Percentiles rank a stretch among this genome's conserved stretches.
Evolutionary conservation across 192 early-diverging fungal species (phyloP).

Genomic region (Coemansia sp.): DNA sequence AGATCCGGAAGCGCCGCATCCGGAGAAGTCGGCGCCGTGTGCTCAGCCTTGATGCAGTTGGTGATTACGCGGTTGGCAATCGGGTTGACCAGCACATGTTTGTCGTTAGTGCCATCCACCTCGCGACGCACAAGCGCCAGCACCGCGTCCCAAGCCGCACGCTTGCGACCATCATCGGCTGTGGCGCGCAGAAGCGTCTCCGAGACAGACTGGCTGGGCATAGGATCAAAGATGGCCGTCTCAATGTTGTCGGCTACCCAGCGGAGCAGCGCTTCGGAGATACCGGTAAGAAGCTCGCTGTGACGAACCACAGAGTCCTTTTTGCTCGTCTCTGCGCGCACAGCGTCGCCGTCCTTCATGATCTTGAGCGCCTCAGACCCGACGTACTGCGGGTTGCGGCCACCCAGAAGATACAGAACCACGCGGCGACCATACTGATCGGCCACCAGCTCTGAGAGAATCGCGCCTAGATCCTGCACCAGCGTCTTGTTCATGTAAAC

Average conservation of each 20-base stretch:
- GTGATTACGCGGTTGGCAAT: slow-evolving; percentile 48
- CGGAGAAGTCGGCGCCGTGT: slow-evolving; percentile 15
- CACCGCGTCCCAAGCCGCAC: slow-evolving; percentile 27
- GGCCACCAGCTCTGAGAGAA: slow-evolving; percentile 59
- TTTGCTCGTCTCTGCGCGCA: slow-evolving; percentile 79
- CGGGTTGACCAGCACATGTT: slow-evolving; percentile 37
- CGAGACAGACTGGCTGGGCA: slow-evolving; percentile 70
- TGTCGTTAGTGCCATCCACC: slow-evolving; percentile 5
- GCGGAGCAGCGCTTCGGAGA: slow-evolving; percentile 64
- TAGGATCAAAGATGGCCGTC: slow-evolving; percentile 64
- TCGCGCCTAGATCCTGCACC: slow-evolving; percentile 57
- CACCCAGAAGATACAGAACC: slow-evolving; percentile 78
- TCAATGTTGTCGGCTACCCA: slow-evolving; percentile 58
- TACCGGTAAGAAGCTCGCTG: slow-evolving; percentile 67
- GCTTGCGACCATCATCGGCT: slow-evolving; percentile 48
- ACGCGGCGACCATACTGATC: slow-evolving; percentile 81
- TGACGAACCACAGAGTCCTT: slow-evolving; percentile 75
- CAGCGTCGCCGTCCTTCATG: slow-evolving; percentile 67
- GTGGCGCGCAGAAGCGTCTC: slow-evolving; percentile 65
- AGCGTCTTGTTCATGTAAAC: slow-evolving; percentile 79
- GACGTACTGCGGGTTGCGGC: slow-evolving; percentile 75
- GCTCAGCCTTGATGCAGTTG: slow-evolving; percentile 44
- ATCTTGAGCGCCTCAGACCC: slow-evolving; percentile 69
- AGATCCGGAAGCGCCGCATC: slow-evolving; percentile 20
- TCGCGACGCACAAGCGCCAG: slow-evolving; percentile 22